Evolutionary conservation across 2,329 filamentous ascomycete genomes (phyloP).

Genomic region (Hypoxylon sp.): DNA sequence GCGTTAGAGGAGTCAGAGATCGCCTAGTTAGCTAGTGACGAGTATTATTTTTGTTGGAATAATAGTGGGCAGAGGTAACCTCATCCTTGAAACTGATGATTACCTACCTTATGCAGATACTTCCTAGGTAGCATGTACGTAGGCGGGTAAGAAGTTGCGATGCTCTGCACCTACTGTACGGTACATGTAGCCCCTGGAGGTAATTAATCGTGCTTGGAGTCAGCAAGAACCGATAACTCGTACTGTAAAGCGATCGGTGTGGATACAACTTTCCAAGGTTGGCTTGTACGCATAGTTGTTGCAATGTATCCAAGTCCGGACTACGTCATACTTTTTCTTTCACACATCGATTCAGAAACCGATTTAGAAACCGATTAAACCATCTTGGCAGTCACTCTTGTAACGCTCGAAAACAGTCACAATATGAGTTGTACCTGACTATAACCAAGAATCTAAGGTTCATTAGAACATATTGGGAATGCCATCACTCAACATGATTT

Average conservation of each 20-base stretch:
- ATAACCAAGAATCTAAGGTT: background rate
- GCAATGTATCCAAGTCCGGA: background rate
- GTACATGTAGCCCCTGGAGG: no score
- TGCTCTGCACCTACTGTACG: background rate
- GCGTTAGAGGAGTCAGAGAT: conserved; percentile 8
- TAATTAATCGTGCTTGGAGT: background rate
- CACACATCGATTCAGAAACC: conserved; percentile 11
- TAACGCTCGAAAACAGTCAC: background rate
- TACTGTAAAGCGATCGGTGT: background rate
- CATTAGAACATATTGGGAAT: background rate
- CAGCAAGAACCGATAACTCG: background rate
- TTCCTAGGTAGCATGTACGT: no score
- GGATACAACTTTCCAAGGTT: background rate
- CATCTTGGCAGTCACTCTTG: conserved; percentile 10
- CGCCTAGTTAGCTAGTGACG: background rate
- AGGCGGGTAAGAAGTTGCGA: no score
- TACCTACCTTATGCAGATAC: no score
- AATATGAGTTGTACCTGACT: conserved; percentile 19
- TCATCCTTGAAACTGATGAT: no score
- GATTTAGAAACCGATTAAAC: conserved; percentile 1
- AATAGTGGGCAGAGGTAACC: background rate
- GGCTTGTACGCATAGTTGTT: background rate
- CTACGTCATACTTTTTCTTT: conserved; percentile 18
- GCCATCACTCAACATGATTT: background rate
- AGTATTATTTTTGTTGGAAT: background rate